Conservation (phyloP, 495 filamentous ascomycete species). For the Aspergillus egyptiacus region DNA sequence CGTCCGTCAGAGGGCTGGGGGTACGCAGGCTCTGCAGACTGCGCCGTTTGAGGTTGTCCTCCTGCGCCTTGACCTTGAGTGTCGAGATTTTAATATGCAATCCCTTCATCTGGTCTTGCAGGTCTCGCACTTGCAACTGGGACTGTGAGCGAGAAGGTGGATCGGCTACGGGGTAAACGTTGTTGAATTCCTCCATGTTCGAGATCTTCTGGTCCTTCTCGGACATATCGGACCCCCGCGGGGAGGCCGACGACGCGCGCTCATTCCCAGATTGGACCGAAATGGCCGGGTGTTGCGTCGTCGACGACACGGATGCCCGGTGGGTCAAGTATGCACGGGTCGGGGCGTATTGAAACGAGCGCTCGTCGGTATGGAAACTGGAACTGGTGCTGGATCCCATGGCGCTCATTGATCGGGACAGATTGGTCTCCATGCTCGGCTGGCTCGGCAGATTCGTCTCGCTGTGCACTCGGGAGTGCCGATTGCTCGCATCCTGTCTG, state of each 20-base stretch:
- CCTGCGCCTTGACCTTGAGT: constrained; percentile 72
- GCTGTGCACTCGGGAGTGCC: constrained; percentile 52
- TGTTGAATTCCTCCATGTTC: constrained; percentile 31
- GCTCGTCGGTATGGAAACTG: constrained; percentile 32
- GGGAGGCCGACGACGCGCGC: constrained; percentile 20
- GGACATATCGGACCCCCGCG: constrained; percentile 25
- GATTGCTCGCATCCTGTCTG: constrained; percentile 36
- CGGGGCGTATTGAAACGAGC: constrained; percentile 38
- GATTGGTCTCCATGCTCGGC: constrained; percentile 21
- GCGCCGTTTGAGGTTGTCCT: constrained; percentile 73
- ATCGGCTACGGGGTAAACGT: constrained; percentile 31
- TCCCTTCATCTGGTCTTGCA: constrained; percentile 90
- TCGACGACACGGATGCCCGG: constrained; percentile 32
- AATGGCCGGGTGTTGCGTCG: constrained; percentile 19
- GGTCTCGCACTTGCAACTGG: constrained; percentile 68
- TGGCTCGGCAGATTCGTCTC: constrained; percentile 48
- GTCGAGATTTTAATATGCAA: constrained; percentile 86
- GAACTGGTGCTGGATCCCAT: constrained; percentile 36
- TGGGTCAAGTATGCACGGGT: constrained; percentile 37
- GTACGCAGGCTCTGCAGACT: constrained; percentile 81
- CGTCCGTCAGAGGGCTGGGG: constrained; percentile 76
- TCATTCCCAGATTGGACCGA: constrained; percentile 14
- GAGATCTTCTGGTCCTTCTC: constrained; percentile 19
- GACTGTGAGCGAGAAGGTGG: constrained; percentile 42
- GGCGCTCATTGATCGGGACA: constrained; percentile 40